phyloP scores from a whole-genome alignment of 2,329 filamentous ascomycete species.

The Cladosporium colombiae region DNA sequence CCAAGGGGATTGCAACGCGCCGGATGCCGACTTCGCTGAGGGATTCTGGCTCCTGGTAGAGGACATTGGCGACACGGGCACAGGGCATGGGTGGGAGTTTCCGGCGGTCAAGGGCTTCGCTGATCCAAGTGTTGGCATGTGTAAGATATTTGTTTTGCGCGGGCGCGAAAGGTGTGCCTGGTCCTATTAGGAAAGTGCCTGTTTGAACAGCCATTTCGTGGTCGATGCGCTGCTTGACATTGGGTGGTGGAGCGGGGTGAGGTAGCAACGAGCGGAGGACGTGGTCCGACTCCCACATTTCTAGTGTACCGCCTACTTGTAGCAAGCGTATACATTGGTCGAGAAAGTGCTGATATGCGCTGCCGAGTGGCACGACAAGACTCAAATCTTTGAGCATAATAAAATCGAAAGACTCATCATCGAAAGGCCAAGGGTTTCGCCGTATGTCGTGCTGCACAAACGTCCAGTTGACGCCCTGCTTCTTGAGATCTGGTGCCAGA shows the following conservation, averaged over 20 bases:
- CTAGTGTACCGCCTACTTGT: conserved; percentile 74
- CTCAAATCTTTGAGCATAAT: conserved; percentile 85
- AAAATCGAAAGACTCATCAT: conserved; percentile 78
- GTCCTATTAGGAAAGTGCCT: conserved; percentile 78
- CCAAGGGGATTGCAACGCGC: conserved; percentile 81
- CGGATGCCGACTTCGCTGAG: conserved; percentile 70
- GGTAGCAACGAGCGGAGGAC: conserved; percentile 79
- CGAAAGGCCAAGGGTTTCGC: conserved; percentile 72
- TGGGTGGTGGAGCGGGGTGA: conserved; percentile 65
- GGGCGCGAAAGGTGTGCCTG: conserved; percentile 77
- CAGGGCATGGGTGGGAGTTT: conserved; percentile 76
- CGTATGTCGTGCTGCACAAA: conserved; percentile 88
- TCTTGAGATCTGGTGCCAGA: conserved; percentile 63
- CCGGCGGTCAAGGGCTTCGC: conserved; percentile 70
- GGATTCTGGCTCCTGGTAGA: conserved; percentile 76
- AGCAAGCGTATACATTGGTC: conserved; percentile 78
- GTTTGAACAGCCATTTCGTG: conserved; percentile 65
- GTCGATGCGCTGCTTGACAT: conserved; percentile 61
- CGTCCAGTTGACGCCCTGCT: conserved; percentile 79
- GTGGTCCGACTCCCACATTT: conserved; percentile 89
- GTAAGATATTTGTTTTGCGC: conserved; percentile 79
- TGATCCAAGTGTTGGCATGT: conserved; percentile 82
- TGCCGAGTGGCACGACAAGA: conserved; percentile 62
- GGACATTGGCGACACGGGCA: conserved; percentile 70
- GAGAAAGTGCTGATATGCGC: conserved; percentile 56